Percentiles rank a stretch among this genome's conserved stretches.
Evolutionary conservation across 2,329 filamentous ascomycete genomes (phyloP).

Genomic region (Trichoderma sp.): DNA sequence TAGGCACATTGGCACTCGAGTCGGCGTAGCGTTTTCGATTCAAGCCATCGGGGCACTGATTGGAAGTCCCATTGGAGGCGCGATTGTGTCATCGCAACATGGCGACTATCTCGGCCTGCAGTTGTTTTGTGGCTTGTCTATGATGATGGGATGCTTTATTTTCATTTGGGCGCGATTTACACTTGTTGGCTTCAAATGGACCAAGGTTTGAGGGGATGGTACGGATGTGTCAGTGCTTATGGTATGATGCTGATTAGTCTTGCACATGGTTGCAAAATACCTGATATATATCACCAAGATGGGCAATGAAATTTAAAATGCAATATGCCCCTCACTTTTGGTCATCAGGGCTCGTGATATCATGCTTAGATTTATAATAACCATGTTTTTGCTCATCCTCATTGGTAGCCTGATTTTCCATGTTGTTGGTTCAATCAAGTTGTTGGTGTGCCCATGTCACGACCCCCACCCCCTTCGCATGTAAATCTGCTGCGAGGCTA

Average conservation of each 20-base stretch:
- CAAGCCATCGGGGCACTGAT: slow-evolving; percentile 64
- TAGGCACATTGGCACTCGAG: slow-evolving; percentile 65
- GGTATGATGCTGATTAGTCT: neutral
- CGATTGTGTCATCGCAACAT: slow-evolving; percentile 50
- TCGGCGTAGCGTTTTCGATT: slow-evolving; percentile 61
- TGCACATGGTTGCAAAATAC: neutral
- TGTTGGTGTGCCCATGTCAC: neutral
- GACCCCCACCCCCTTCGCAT: too few relatives aligned
- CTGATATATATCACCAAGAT: neutral
- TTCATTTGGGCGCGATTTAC: slow-evolving; percentile 35
- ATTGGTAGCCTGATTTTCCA: neutral
- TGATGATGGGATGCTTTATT: slow-evolving; percentile 32
- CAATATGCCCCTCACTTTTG: neutral
- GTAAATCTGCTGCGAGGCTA: too few relatives aligned
- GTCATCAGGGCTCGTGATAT: neutral
- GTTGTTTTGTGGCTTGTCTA: slow-evolving; percentile 61
- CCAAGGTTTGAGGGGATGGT: slow-evolving; percentile 31
- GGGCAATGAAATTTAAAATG: neutral
- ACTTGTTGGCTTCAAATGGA: slow-evolving; percentile 36
- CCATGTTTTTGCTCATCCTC: neutral
- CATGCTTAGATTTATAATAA: neutral
- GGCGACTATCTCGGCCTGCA: slow-evolving; percentile 60
- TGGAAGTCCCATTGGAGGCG: slow-evolving; percentile 66
- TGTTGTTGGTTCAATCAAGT: neutral
- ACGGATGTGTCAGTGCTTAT: neutral